These are phyloP conservation scores for Ascochyta pisi DNA, from an alignment of 2,329 filamentous ascomycete genomes.

Conservation along the genomic window DNA sequence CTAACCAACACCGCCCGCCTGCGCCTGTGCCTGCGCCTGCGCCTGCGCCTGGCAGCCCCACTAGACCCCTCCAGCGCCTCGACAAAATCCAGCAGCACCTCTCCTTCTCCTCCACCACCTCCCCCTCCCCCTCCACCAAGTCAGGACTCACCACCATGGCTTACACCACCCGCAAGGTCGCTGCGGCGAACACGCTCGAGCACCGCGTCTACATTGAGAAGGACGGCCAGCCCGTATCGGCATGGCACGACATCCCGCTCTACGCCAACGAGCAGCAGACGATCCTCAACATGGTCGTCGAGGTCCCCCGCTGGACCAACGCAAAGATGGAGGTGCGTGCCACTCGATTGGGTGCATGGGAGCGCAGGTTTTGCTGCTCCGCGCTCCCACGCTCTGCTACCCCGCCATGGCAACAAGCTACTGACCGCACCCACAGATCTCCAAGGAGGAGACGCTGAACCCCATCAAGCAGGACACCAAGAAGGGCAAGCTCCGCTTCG, in stretches of 20 bases:
- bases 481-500: slow-evolving; percentile 99
- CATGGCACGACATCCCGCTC: slow-evolving; percentile 98
- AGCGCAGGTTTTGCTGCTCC: not conserved
- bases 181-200: slow-evolving; percentile 89
- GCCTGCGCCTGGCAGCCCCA: slow-evolving; percentile 45
- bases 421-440: slow-evolving; percentile 71
- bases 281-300: slow-evolving; percentile 98
- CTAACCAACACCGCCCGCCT: slow-evolving; percentile 44
- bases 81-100: slow-evolving; percentile 54
- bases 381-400: slow-evolving; percentile 7
- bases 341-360: slow-evolving; percentile 15
- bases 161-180: slow-evolving; percentile 88
- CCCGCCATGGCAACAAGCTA: slow-evolving; percentile 17
- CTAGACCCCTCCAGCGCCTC: slow-evolving; percentile 46
- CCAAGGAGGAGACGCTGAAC: slow-evolving; percentile 97
- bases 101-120: slow-evolving; percentile 31
- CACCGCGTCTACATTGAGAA: slow-evolving; percentile 98
- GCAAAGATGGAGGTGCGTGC: slow-evolving; percentile 93
- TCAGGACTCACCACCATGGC: slow-evolving; percentile 55
- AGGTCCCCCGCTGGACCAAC: slow-evolving; percentile 99
- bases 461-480: slow-evolving; percentile 99
- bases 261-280: slow-evolving; percentile 97
- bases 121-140: slow-evolving; percentile 27
- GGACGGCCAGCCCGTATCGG: slow-evolving; percentile 90
- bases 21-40: slow-evolving; percentile 34